Base-by-base conservation (phyloP, 371 early-diverging fungal genomes). In the Mortierella polycephala region DNA sequence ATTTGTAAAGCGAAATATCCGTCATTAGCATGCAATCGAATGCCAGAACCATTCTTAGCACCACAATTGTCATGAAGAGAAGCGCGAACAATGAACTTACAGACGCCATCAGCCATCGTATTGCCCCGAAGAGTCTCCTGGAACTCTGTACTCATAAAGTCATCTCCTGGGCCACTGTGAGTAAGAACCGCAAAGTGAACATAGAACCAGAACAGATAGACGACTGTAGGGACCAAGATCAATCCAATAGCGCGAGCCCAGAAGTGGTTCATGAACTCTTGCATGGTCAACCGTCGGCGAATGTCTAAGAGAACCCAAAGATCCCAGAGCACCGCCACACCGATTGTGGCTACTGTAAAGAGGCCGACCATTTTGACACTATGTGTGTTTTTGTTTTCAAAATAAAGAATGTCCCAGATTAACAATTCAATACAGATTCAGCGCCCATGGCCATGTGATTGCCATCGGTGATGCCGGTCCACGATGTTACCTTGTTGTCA, bases 361-460 rank as follows among this genome's bases (percentile, higher is more conserved):
- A 97, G 79, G 9, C 99, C 99, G 2, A 98, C 99, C 92, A 98
- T 89, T 80, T 99, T 99, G 77, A 96, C 95, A 63, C 96, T 95
- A 77, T 39, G 20, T 30, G 30, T 30, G 30, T 30, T 30, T 30
- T 30, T 30, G 30, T 30, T 30, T 30, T 4, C 30, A 30, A 30
- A 30, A 30, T 30, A 2, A 4, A n/a, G n/a, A n/a, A n/a, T n/a
- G 30, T 30, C 30, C 30, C 30, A 30, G 30, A 30, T 30, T 30
- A 30, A 30, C 30, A 30, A 30, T 30, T 30, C 30, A 30, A 30
- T 30, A 30, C 30, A 30, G 30, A 30, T 30, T 30, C 30, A 30
- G 30, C 30, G 30, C 4, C 7, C 18, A 14, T n/a, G 16, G 51
- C 20, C 37, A 16, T 40, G 11, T 16, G 52, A 18, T 8, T 16